Conservation (phyloP, 352 stramenopile species). For the Globisporangium echinulatum region DNA sequence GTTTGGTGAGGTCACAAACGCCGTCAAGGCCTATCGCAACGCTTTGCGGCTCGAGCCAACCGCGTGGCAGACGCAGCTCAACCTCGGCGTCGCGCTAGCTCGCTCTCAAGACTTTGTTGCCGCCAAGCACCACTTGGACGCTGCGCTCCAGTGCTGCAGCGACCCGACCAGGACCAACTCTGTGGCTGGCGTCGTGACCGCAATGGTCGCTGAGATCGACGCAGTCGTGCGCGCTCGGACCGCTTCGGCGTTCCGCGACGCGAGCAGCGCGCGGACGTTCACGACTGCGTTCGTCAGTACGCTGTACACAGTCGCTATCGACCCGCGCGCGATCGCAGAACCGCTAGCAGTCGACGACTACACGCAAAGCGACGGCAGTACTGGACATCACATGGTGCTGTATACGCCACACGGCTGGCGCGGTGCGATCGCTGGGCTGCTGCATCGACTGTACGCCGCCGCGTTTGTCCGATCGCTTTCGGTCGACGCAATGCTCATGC, state of each 20-base stretch:
- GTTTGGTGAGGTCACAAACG: conserved; percentile 44
- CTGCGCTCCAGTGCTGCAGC: conserved; percentile 15
- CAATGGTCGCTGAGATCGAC: conserved; percentile 45
- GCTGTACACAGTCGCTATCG: conserved; percentile 17
- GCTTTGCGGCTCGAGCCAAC: conserved; percentile 27
- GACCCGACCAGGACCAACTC: neutral
- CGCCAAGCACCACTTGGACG: conserved; percentile 35
- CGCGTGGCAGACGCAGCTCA: conserved; percentile 43
- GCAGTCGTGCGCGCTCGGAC: conserved; percentile 28
- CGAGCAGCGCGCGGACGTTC: conserved; percentile 29
- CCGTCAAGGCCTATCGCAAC: conserved; percentile 41
- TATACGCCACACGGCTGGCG: conserved; percentile 25
- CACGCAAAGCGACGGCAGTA: conserved; percentile 13
- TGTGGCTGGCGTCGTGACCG: conserved; percentile 4
- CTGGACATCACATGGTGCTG: neutral
- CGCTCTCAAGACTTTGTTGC: conserved; percentile 42
- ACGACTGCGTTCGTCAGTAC: conserved; percentile 41
- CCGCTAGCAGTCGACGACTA: conserved; percentile 14
- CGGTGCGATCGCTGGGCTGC: conserved; percentile 28
- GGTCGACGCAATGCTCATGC: conserved; percentile 20
- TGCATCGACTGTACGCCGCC: conserved; percentile 30
- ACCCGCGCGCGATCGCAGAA: neutral
- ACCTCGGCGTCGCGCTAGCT: conserved; percentile 37
- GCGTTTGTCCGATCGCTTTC: conserved; percentile 15
- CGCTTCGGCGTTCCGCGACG: conserved; percentile 23